Evolutionary conservation across 441 rosid genomes (phyloP).

Genomic region (Biscutella laevigata): DNA sequence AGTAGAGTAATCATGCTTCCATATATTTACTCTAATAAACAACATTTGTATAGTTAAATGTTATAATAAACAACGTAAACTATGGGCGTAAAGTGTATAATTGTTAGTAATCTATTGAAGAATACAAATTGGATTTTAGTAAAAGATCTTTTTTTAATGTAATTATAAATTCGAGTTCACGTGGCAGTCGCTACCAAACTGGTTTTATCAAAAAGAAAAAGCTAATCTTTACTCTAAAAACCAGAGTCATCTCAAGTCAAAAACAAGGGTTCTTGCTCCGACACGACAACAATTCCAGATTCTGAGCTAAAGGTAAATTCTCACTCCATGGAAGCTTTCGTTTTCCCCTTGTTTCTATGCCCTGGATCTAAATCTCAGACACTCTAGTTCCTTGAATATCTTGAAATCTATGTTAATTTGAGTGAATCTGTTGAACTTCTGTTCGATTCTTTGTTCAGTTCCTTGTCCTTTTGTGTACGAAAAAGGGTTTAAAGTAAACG

Average conservation of each 20-base stretch:
- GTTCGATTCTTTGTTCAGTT: not conserved
- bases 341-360: not conserved
- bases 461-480: not conserved
- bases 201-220: too few species aligned
- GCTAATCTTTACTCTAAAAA: not conserved
- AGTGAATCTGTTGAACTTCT: not conserved
- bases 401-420: conserved; percentile 1
- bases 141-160: not conserved
- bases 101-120: too few species aligned
- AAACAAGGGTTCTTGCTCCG: conserved; percentile 20
- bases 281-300: conserved; percentile 16
- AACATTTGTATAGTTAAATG: not conserved
- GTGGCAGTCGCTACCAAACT: conserved; percentile 26
- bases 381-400: not conserved
- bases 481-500: too few species aligned
- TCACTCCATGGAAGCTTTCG: not conserved
- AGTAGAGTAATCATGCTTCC: not conserved
- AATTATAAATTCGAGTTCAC: conserved; percentile 16
- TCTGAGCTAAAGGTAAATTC: conserved; percentile 9
- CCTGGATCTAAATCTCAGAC: conserved; percentile 4
- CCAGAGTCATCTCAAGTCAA: conserved; percentile 16
- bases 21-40: too few species aligned
- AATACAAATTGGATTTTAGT: not conserved
- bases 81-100: too few species aligned
- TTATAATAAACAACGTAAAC: not conserved